Evolutionary conservation across 768 basidiomycete species (phyloP), one percentile per base, ranked within the genome.

Genomic region (Glaciozyma martinii): DNA sequence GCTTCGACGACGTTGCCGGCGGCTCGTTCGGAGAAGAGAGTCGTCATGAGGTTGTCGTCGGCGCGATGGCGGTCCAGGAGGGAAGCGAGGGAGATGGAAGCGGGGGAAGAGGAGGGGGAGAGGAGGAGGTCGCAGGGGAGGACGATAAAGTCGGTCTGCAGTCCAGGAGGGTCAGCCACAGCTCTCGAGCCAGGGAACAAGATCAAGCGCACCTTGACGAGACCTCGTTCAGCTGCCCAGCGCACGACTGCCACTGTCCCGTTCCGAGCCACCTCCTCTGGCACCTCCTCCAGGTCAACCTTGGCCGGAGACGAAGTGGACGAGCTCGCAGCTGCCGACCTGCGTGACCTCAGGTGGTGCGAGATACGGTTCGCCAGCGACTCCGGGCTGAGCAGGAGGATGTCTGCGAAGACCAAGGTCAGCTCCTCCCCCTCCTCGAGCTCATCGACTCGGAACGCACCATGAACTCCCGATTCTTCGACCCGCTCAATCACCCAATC

Each of bases 101-200:
- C 54, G 29, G 52, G n/a, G 12, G 59, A 0, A 12, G 27, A 25
- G 30, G 27, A 12, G 16, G 68, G 65, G 10, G 65, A 63, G n/a
- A 70, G 62, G 37, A 71, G 63, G 9, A 71, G 50, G 59, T 71
- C 70, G 44, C 70, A 71, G 1, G 70, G 70, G 13, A 63, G 58
- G 43, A 71, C 49, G 40, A 71, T 63, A 32, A 71, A 71, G 53
- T 71, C 70, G 58, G 70, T 71, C 69, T 70, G 56, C n/a, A 10
- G n/a, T n/a, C 0, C 5, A 3, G 6, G 7, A 18, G 21, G 15
- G 42, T 56, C 3, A 56, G 56, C 40, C 4, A 8, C 40, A 5
- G n/a, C 5, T 42, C 15, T 32, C 54, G 30, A 23, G 32, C 3
- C 23, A 30, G 29, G 3, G 3, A 9, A 3, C 23, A 29, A 32